Evolutionary conservation across 2,329 filamentous ascomycete genomes (phyloP), one percentile per base, ranked within the genome.

Genomic region (Aspergillus arachidicola): DNA sequence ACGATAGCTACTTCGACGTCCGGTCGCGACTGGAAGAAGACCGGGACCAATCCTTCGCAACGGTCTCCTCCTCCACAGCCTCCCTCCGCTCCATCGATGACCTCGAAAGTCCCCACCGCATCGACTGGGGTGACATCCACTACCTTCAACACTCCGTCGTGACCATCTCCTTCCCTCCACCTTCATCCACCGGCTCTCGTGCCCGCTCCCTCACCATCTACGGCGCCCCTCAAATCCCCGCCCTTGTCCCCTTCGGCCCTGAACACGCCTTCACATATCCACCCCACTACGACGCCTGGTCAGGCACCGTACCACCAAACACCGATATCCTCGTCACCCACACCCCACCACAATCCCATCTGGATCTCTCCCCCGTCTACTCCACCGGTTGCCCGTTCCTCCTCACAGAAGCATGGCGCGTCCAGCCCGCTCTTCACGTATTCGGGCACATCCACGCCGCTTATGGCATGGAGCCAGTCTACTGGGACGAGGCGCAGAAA

Each of bases 361-460:
- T 89, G 38, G 90, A 83, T 65, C 68, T 82, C 23, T 79, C 78
- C 28, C 78, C 78, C 1, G 69, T 90, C 68, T 84, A 88, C 57
- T 87, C 84, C 3, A 80, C 93, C 51, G 93, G 92, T 60, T 94
- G 91, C 68, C 86, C 88, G 7, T 84, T 86, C 61, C 83, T 96
- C 6, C 83, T 94, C 6, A 78, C 83, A 16, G 93, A 96, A 72
- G 77, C 91, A 21, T 92, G 90, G 88, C 86, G 90, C 41, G 87
- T 93, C 12, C 88, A 86, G 65, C 93, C 93, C 0, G 82, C 82
- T 14, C 80, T 96, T 16, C 92, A 96, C 76, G 85, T 96, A 55
- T 96, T 95, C 75, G 93, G 93, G 1, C 93, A 97, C 77, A 85
- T 94, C 28, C 93, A 97, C 79, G 90, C 85, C 72, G 91, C 87